phyloP scores from a whole-genome alignment of 192 early-diverging fungal genomes.

The Linnemannia exigua region DNA sequence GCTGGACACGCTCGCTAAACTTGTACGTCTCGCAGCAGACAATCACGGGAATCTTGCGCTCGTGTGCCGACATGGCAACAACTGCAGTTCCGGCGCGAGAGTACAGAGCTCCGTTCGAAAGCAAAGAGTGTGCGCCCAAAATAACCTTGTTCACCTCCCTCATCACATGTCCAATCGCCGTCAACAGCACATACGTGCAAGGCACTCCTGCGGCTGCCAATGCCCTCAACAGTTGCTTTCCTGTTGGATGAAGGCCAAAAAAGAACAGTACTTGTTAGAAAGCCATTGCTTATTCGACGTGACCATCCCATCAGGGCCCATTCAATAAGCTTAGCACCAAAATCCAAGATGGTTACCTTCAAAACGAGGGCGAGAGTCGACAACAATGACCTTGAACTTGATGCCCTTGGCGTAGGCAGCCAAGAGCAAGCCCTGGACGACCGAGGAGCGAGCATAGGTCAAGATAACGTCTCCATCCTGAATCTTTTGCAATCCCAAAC shows the following conservation, averaged over 20 bases:
- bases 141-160: conserved; percentile 93
- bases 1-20: conserved; percentile 90
- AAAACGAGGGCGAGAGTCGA: conserved; percentile 89
- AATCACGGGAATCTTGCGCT: conserved; percentile 94
- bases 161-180: conserved; percentile 83
- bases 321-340: conserved; percentile 17
- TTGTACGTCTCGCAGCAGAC: conserved; percentile 97
- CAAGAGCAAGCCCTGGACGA: conserved; percentile 83
- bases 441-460: conserved; percentile 93
- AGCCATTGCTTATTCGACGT: background rate
- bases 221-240: conserved; percentile 72
- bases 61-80: conserved; percentile 91
- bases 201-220: conserved; percentile 75
- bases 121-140: conserved; percentile 92
- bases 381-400: conserved; percentile 92
- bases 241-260: conserved; percentile 39
- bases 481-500: conserved; percentile 89
- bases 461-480: conserved; percentile 93
- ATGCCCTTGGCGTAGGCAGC: conserved; percentile 80
- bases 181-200: conserved; percentile 79
- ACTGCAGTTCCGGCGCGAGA: conserved; percentile 92
- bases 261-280: background rate
- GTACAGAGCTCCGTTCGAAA: conserved; percentile 94
- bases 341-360: conserved; percentile 73
- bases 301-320: background rate